Base-by-base conservation (phyloP, 179 eudicot species). In the Spinacia oleracea region DNA sequence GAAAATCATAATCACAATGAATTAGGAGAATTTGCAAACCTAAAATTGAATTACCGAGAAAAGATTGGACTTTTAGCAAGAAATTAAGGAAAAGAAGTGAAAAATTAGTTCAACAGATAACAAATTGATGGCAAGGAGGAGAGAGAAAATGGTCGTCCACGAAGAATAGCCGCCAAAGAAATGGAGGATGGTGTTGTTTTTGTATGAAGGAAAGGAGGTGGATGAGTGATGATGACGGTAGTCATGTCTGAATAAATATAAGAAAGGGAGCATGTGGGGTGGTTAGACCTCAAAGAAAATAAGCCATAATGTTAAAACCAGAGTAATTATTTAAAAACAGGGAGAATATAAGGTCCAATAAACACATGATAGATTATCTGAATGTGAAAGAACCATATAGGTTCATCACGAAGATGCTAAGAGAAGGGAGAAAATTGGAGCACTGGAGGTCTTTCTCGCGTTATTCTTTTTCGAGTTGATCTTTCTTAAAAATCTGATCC, bases 181-280 rank as follows among this genome's bases (percentile, higher is more conserved):
- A 55, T 34, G 65, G 64, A 63, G 38, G 53, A 50, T 34, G 66
- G 56, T 35, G 77, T 10, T 35, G n/a, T 21, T 73, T 12, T 71
- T 71, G 70, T 55, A 67, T 6, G 74, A 74, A 27, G n/a, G 48
- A 23, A 68, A 70, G 63, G 75, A 29, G 59, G 62, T 53, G 78
- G 79, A 75, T n/a, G n/a, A n/a, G 68, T 79, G 58, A 79, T 56
- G 63, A 73, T 80, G 70, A 50, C 27, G 73, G 74, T 38, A 6
- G 23, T 55, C 73, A 46, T 70, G 9, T 70, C 53, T n/a, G 14
- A 23, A 66, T 18, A 2, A 46, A 5, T n/a, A n/a, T n/a, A n/a
- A n/a, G n/a, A n/a, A n/a, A n/a, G n/a, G n/a, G n/a, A n/a, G n/a
- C n/a, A n/a, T 29, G 27, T 5, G 5, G 32, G 16, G 42, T 64